Base-by-base conservation (phyloP, 1,139 yeast genomes). In the Candida sp. region DNA sequence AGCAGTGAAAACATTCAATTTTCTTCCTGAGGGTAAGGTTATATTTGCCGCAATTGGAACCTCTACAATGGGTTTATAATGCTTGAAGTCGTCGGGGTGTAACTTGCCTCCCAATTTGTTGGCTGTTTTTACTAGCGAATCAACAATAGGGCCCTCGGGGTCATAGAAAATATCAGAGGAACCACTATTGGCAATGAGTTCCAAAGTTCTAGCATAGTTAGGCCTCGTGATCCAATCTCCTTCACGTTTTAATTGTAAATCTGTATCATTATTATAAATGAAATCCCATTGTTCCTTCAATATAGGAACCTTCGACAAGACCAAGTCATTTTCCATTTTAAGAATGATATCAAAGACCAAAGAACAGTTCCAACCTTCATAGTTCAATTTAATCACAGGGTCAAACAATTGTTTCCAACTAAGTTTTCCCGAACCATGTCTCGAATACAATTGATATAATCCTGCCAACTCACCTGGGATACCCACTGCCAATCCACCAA, bases 381-480 rank as follows among this genome's bases (percentile, higher is more conserved):
- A 63, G 46, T 88, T 84, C 38, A 91, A 58, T 7, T 80, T 73
- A 4, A 84, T 79, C 1, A 90, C 95, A 0, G 98, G 98, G 50
- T 75, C 70, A 21, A 93, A 61, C 45, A 91, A 68, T 22, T 87
- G 81, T n/a, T 60, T 57, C 97, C 98, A 93, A 1, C 74, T 54
- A 11, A 88, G 60, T 6, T 70, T 72, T 0, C 95, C 95, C 11
- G 89, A 82, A 0, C 95, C 89, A 54, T 84, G 93, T 9, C 60
- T 50, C 22, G 62, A 55, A 60, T 66, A 81, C 30, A 95, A 69
- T 39, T 73, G 77, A 55, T 85, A 81, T 22, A 90, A 67, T 0
- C 98, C 98, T 46, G 82, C 83, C 39, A 93, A 57, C 58, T 93
- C 98, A 6, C 98, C 98, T 0, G 98, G 99, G 8, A 86, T 78